Evolutionary conservation across 2,329 filamentous ascomycete species (phyloP).

Genomic region (Tolypocladium inflatum): DNA sequence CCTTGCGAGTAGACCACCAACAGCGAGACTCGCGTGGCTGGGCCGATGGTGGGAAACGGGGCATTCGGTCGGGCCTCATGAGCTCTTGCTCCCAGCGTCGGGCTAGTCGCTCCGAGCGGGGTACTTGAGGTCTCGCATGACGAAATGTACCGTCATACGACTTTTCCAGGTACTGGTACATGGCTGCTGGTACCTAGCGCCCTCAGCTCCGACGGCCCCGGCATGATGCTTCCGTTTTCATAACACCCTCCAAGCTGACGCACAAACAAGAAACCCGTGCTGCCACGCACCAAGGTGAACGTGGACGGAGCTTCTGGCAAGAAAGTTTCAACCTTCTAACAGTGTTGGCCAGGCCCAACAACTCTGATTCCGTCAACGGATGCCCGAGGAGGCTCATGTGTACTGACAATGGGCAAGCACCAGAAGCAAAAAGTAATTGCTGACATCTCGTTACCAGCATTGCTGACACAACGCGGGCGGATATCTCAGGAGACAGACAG

Average conservation of each 20-base stretch:
- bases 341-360: background rate
- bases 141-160: constrained; percentile 25
- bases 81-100: background rate
- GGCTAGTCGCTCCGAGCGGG: constrained; percentile 9
- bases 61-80: background rate
- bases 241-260: background rate
- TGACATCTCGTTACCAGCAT: too few relatives aligned
- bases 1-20: background rate
- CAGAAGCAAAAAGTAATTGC: background rate
- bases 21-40: background rate
- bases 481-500: background rate
- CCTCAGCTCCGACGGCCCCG: constrained; percentile 2
- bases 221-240: constrained; percentile 2
- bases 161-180: constrained; percentile 23
- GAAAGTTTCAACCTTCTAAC: background rate
- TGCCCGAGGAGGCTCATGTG: background rate
- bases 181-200: constrained; percentile 14
- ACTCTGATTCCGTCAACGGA: background rate
- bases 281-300: background rate
- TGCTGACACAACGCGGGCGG: background rate
- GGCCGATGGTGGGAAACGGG: background rate
- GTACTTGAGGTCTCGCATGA: constrained; percentile 25
- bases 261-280: background rate
- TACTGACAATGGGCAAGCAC: background rate
- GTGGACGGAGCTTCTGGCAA: background rate